These are phyloP conservation scores for Cenchrus americanus DNA, from an alignment of 176 grass and related monocot genomes.

Conservation along the genomic window DNA sequence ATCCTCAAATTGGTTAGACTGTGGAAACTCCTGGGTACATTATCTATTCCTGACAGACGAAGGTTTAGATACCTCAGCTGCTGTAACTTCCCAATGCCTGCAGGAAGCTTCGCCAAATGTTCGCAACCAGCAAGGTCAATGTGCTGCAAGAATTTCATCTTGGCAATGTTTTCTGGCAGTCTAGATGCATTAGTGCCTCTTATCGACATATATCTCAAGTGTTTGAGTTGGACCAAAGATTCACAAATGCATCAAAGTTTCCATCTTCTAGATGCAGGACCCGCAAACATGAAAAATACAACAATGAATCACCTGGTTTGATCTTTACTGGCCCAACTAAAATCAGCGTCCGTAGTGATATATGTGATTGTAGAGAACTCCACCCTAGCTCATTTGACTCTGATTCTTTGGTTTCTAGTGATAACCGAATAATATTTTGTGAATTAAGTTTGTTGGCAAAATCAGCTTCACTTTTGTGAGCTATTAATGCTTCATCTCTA, in stretches of 20 bases:
- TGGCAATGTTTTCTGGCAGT: not conserved
- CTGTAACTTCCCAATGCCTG: not conserved
- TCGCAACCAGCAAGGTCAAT: not conserved
- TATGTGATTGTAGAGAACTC: not conserved
- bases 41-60: not conserved
- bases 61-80: constrained; percentile 13
- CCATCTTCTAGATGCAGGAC: not conserved
- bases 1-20: not conserved
- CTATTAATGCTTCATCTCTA: not conserved
- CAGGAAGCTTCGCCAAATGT: constrained; percentile 20
- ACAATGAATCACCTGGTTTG: not conserved
- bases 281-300: not conserved
- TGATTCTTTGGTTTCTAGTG: not conserved
- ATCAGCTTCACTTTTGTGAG: not conserved
- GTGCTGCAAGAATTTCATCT: constrained; percentile 42
- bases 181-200: not conserved
- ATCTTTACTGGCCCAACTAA: not conserved
- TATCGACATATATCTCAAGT: constrained; percentile 42
- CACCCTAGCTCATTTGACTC: not conserved
- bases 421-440: constrained; percentile 2
- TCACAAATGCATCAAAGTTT: not conserved
- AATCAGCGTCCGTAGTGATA: constrained; percentile 15
- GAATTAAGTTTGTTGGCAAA: not conserved
- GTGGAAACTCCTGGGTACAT: not conserved
- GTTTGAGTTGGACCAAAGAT: constrained; percentile 34